phyloP scores from a whole-genome alignment of 192 early-diverging fungal genomes.

The Entophlyctis luteolus region DNA sequence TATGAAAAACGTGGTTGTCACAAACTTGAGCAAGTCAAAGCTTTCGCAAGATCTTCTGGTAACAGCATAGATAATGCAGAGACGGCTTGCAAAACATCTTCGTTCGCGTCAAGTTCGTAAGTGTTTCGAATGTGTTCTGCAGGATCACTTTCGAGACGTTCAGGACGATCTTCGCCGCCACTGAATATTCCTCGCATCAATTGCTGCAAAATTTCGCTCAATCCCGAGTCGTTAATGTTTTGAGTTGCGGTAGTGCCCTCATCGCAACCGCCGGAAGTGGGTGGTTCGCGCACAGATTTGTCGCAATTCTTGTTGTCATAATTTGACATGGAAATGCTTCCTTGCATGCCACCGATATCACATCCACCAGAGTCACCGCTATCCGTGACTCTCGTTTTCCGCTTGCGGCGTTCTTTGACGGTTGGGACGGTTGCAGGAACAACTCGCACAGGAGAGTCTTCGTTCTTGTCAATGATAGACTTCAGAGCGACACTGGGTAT shows the following conservation, averaged over 20 bases:
- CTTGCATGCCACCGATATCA: neutral
- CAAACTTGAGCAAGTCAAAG: constrained; percentile 10
- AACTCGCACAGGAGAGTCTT: neutral
- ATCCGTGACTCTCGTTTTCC: neutral
- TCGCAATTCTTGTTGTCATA: neutral
- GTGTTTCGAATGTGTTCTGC: neutral
- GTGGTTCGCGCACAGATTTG: neutral
- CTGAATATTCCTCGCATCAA: constrained; percentile 19
- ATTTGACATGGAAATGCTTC: neutral
- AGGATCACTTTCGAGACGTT: neutral
- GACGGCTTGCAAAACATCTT: constrained; percentile 28
- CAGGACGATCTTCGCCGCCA: too few relatives aligned
- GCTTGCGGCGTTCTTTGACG: neutral
- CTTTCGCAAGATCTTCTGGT: constrained; percentile 22
- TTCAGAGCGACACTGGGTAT: too few relatives aligned
- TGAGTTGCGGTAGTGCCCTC: neutral
- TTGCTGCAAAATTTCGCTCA: constrained; percentile 22
- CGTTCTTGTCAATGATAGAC: neutral
- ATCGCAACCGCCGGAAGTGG: neutral
- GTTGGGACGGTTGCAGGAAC: neutral
- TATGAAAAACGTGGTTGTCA: too few relatives aligned
- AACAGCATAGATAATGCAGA: constrained; percentile 27
- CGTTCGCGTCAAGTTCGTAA: neutral
- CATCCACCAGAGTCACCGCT: neutral
- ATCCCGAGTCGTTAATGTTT: neutral